Percentiles rank a stretch among this genome's conserved stretches.
phyloP scores from a whole-genome alignment of 306 rosid genomes.

The Leucaena leucocephala region DNA sequence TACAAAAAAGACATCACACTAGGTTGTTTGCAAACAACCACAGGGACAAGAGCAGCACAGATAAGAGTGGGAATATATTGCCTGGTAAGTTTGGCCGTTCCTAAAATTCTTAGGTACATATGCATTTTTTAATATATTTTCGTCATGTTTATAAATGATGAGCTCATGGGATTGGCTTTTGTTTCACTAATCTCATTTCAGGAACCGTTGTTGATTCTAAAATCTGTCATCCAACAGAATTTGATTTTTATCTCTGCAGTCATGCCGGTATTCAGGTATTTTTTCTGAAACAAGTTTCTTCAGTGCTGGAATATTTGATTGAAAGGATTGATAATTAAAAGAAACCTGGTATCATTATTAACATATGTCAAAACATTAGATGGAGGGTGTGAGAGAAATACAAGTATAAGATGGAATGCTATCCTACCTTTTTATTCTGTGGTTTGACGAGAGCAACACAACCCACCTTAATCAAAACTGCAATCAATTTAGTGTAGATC shows the following conservation, averaged over 20 bases:
- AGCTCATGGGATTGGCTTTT: background rate
- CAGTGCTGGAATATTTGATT: background rate
- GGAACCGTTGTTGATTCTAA: conserved; percentile 89
- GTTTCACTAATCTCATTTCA: conserved; percentile 39
- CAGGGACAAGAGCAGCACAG: conserved; percentile 77
- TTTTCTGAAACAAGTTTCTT: background rate
- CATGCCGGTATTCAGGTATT: conserved; percentile 91
- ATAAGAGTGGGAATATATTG: conserved; percentile 86
- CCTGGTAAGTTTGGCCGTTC: conserved; percentile 61
- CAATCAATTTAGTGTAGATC: background rate
- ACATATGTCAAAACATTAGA: conserved; percentile 8
- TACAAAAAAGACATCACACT: conserved; percentile 91
- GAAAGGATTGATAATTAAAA: conserved; percentile 4
- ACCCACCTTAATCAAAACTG: background rate
- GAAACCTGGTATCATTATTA: background rate
- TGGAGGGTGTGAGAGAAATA: conserved; percentile 7
- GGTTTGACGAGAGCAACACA: background rate
- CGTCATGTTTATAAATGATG: background rate
- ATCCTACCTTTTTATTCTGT: background rate
- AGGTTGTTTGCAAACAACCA: conserved; percentile 83
- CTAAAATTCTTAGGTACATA: background rate
- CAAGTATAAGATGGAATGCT: background rate
- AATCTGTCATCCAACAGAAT: conserved; percentile 92
- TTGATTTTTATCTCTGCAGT: conserved; percentile 94
- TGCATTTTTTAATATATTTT: conserved; percentile 5